A percentile compares a stretch with the other conserved stretches of the same genome.
These are phyloP conservation scores for Leucosporidium creatinivorum DNA, from an alignment of 768 basidiomycete species.

Conservation along the genomic window DNA sequence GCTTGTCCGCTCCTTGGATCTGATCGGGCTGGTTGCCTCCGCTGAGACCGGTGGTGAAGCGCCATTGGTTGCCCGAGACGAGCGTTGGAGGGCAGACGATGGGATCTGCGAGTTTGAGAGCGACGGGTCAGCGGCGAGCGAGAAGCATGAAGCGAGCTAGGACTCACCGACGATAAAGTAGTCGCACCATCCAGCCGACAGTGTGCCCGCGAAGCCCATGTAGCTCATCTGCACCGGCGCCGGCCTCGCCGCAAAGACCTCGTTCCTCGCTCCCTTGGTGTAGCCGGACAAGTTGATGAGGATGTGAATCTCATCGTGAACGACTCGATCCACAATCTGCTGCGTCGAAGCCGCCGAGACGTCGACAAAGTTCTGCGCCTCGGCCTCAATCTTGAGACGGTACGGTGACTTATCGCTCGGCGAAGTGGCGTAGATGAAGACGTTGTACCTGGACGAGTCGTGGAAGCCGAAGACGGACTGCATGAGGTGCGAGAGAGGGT, in stretches of 20 bases:
- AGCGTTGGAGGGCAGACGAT: slow-evolving; percentile 45
- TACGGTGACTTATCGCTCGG: slow-evolving; percentile 48
- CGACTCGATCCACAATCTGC: slow-evolving; percentile 45
- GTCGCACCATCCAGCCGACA: slow-evolving; percentile 43
- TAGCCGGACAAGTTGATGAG: slow-evolving; percentile 48
- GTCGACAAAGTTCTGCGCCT: slow-evolving; percentile 46
- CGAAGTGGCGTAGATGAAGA: slow-evolving; percentile 51
- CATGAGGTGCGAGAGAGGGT: slow-evolving; percentile 53
- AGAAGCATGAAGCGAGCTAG: neutral
- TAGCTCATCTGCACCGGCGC: slow-evolving; percentile 48
- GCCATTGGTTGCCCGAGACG: slow-evolving; percentile 31
- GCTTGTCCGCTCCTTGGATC: neutral
- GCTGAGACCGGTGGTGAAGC: slow-evolving; percentile 9
- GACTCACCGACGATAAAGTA: slow-evolving; percentile 28
- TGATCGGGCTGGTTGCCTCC: neutral
- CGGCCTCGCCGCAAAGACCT: slow-evolving; percentile 51
- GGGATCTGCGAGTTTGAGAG: slow-evolving; percentile 42
- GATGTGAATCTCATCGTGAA: slow-evolving; percentile 48
- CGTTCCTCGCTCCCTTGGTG: slow-evolving; percentile 52
- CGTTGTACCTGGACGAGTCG: slow-evolving; percentile 44
- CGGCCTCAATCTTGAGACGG: slow-evolving; percentile 46
- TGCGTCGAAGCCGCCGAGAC: slow-evolving; percentile 45
- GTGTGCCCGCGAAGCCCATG: slow-evolving; percentile 52
- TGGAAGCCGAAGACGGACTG: slow-evolving; percentile 48
- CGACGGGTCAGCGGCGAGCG: neutral